Conservation (phyloP, 805 yeast genomes). For the Kodamaea laetipori region DNA sequence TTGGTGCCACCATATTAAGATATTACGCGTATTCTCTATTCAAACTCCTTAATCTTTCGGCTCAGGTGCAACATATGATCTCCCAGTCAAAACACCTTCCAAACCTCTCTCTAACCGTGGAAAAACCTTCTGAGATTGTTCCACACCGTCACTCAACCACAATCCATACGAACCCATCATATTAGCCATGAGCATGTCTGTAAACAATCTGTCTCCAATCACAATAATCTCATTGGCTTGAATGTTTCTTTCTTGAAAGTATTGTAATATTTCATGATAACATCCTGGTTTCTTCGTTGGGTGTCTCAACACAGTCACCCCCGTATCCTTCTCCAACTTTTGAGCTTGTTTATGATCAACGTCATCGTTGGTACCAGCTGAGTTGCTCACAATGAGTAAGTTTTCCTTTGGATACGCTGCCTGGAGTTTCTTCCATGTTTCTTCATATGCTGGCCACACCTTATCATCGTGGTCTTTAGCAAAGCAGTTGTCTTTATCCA, state of each 20-base stretch:
- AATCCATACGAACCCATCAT: conserved; percentile 84
- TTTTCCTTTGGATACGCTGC: conserved; percentile 61
- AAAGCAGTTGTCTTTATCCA: conserved; percentile 95
- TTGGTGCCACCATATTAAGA: too few species aligned
- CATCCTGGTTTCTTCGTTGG: conserved; percentile 84
- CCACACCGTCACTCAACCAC: conserved; percentile 83
- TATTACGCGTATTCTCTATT: too few species aligned
- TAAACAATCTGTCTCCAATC: conserved; percentile 87
- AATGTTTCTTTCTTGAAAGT: conserved; percentile 53
- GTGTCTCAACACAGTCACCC: conserved; percentile 71
- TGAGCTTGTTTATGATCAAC: conserved; percentile 57
- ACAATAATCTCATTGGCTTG: conserved; percentile 71
- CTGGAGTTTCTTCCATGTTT: conserved; percentile 56
- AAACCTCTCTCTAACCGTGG: conserved; percentile 54
- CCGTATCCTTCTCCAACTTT: conserved; percentile 61
- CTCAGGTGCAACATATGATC: conserved; percentile 2
- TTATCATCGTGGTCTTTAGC: conserved; percentile 79
- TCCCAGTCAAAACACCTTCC: conserved; percentile 19
- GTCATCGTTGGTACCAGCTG: conserved; percentile 90
- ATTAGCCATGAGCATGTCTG: conserved; percentile 93
- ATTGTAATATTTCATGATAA: conserved; percentile 61
- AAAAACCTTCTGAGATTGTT: conserved; percentile 49
- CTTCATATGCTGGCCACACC: conserved; percentile 73
- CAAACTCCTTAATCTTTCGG: too few species aligned
- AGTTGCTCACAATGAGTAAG: conserved; percentile 80